phyloP scores from a whole-genome alignment of 176 grass and related monocot genomes.

The Cocos nucifera region DNA sequence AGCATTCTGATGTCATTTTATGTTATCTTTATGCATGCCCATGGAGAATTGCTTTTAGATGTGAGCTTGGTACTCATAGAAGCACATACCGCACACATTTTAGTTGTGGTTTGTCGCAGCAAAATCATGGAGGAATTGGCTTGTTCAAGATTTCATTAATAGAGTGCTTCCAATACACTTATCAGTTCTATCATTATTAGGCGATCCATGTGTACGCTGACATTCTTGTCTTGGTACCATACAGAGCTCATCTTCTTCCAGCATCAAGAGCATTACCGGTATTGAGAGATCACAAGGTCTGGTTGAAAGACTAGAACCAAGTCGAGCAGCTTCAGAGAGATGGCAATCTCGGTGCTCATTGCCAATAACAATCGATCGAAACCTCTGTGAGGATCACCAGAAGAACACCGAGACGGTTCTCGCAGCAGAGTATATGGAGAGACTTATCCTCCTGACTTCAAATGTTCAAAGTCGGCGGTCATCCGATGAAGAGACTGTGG shows the following conservation, averaged over 20 bases:
- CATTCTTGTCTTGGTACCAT: neutral
- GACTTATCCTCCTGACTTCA: constrained; percentile 31
- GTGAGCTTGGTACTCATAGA: too few relatives aligned
- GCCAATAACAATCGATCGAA: neutral
- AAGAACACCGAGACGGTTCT: constrained; percentile 16
- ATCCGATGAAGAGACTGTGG: constrained; percentile 54
- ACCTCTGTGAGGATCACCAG: constrained; percentile 4
- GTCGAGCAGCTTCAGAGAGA: constrained; percentile 1
- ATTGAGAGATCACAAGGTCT: constrained; percentile 28
- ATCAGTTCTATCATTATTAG: too few relatives aligned
- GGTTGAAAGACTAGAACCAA: constrained; percentile 7
- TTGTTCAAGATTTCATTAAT: too few relatives aligned
- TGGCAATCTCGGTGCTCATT: constrained; percentile 6
- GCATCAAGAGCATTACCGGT: neutral
- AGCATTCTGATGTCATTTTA: too few relatives aligned
- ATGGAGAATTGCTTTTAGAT: too few relatives aligned
- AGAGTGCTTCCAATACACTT: too few relatives aligned
- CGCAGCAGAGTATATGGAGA: constrained; percentile 29
- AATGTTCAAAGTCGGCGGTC: constrained; percentile 24
- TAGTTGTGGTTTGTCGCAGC: too few relatives aligned
- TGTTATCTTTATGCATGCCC: too few relatives aligned
- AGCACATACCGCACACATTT: too few relatives aligned
- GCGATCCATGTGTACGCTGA: neutral
- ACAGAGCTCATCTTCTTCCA: constrained; percentile 21
- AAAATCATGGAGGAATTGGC: too few relatives aligned